phyloP scores from a whole-genome alignment of 208 protist species.

The Crithidia sp. region DNA sequence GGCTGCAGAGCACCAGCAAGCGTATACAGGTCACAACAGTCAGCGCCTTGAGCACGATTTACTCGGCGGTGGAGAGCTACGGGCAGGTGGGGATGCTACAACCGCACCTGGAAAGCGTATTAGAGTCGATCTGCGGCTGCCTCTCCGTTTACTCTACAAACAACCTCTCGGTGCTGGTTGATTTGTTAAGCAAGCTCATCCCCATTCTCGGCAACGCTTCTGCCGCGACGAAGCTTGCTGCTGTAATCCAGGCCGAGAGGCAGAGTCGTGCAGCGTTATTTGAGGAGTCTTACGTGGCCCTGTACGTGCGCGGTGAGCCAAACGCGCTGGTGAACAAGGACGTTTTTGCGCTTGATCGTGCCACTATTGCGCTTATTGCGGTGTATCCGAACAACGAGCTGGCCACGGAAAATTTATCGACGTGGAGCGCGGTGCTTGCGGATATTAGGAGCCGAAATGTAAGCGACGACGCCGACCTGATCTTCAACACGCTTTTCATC shows the following conservation, averaged over 20 bases:
- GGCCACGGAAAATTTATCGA: conserved; percentile 49
- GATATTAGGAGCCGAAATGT: conserved; percentile 62
- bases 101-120: conserved; percentile 34
- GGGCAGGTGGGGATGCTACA: conserved; percentile 27
- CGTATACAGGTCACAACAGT: conserved; percentile 76
- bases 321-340: conserved; percentile 84
- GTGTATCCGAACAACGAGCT: conserved; percentile 47
- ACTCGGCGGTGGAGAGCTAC: conserved; percentile 47
- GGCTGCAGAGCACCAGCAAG: conserved; percentile 79
- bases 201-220: conserved; percentile 24
- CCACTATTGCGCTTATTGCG: conserved; percentile 51
- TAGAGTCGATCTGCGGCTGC: conserved; percentile 51
- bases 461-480: conserved; percentile 64
- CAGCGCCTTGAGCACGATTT: conserved; percentile 58
- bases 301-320: conserved; percentile 55
- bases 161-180: conserved; percentile 76
- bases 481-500: conserved; percentile 59
- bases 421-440: conserved; percentile 57
- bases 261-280: conserved; percentile 48
- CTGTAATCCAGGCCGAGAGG: conserved; percentile 54
- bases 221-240: conserved; percentile 32
- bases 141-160: conserved; percentile 76
- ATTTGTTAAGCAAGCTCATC: conserved; percentile 47
- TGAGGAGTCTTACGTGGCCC: conserved; percentile 65
- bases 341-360: conserved; percentile 83